Percentiles rank a stretch among this genome's conserved stretches.
These are phyloP conservation scores for Zymoseptoria tritici DNA, from an alignment of 2,329 filamentous ascomycete species.

Conservation along the genomic window DNA sequence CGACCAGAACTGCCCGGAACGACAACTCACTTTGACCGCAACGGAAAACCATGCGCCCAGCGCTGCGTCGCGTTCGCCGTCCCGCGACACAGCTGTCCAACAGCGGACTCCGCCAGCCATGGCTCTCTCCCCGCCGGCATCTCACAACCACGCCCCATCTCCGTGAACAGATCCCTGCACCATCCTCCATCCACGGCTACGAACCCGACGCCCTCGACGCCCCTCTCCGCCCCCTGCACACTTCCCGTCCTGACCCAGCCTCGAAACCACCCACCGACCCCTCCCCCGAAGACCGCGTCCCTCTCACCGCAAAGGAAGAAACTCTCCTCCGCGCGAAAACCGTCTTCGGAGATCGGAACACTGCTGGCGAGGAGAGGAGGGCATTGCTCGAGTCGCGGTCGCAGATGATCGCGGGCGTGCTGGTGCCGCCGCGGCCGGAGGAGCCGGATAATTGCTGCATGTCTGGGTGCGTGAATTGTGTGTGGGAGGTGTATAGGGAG, in stretches of 20 bases:
- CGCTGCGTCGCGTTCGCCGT: too few relatives aligned
- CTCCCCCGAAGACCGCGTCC: constrained; percentile 27
- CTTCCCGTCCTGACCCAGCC: constrained; percentile 21
- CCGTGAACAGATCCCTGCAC: too few relatives aligned
- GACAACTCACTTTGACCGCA: too few relatives aligned
- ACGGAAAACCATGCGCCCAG: too few relatives aligned
- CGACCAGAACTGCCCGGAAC: too few relatives aligned
- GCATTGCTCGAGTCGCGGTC: constrained; percentile 16
- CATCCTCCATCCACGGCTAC: too few relatives aligned
- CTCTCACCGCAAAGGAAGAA: constrained; percentile 46
- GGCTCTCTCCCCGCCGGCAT: too few relatives aligned
- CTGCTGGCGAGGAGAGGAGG: constrained; percentile 63
- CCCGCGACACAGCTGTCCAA: too few relatives aligned
- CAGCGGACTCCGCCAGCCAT: too few relatives aligned
- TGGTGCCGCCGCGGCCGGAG: constrained; percentile 72
- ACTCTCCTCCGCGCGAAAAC: constrained; percentile 55
- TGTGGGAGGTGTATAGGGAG: constrained; percentile 87
- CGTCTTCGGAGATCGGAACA: constrained; percentile 74
- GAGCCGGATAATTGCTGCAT: constrained; percentile 99
- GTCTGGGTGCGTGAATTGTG: constrained; percentile 96
- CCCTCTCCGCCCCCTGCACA: constrained; percentile 9
- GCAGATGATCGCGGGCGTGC: constrained; percentile 60
- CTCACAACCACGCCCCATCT: too few relatives aligned
- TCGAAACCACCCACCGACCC: constrained; percentile 22
- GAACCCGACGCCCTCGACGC: constrained; percentile 24